A percentile compares a stretch with the other conserved stretches of the same genome.
phyloP scores from a whole-genome alignment of 2,329 filamentous ascomycete species.

The Bipolaris victoriae region DNA sequence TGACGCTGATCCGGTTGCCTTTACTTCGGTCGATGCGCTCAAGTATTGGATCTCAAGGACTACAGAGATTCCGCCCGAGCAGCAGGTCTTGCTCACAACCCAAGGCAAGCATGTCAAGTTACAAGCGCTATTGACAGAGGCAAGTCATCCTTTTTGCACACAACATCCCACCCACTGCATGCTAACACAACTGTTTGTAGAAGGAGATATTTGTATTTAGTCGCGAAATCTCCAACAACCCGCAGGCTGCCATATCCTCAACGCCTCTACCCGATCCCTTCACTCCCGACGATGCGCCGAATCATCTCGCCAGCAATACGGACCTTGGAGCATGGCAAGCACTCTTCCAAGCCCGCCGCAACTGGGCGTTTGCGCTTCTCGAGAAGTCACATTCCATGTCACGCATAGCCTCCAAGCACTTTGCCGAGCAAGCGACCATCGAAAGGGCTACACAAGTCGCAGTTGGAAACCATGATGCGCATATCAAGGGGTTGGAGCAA shows the following conservation, averaged over 20 bases:
- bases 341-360: conserved; percentile 78
- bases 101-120: conserved; percentile 84
- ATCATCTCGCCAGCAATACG: conserved; percentile 78
- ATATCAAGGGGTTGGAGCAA: conserved; percentile 72
- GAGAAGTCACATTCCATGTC: conserved; percentile 73
- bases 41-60: conserved; percentile 79
- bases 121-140: conserved; percentile 81
- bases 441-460: conserved; percentile 82
- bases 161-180: neutral
- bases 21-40: conserved; percentile 82
- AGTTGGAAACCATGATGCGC: conserved; percentile 80
- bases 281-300: conserved; percentile 70
- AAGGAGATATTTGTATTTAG: conserved; percentile 94
- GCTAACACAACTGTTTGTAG: conserved; percentile 52
- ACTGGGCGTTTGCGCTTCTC: conserved; percentile 76
- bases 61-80: conserved; percentile 73
- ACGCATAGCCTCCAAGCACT: conserved; percentile 66
- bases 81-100: conserved; percentile 85
- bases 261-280: conserved; percentile 64
- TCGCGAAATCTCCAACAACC: conserved; percentile 60
- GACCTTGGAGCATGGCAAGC: conserved; percentile 87
- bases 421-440: conserved; percentile 76
- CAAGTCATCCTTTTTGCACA: conserved; percentile 47
- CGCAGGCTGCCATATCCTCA: conserved; percentile 58
- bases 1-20: conserved; percentile 75